Evolutionary conservation across 805 yeast genomes (phyloP), one percentile per base, ranked within the genome.

Genomic region (Myxozyma udenii): DNA sequence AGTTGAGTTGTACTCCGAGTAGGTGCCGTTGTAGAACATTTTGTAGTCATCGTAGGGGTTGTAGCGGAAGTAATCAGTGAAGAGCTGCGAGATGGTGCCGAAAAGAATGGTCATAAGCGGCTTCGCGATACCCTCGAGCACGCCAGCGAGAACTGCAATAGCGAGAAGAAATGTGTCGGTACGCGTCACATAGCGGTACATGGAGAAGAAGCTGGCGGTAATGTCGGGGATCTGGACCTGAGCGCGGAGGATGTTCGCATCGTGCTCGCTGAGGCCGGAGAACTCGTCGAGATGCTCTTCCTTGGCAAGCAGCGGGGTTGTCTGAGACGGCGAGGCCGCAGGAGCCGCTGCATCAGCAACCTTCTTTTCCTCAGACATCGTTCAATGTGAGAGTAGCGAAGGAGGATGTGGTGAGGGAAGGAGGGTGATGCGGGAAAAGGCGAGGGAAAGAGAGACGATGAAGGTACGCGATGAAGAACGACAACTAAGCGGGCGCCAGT

Each of bases 81-180:
- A 70, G 24, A 65, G 62, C 46, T 68, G 65, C 14, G 75, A 64
- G 46, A 72, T 54, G 30, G 58, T 55, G 21, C 76, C 76, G 23
- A 71, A 69, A 9, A 72, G 69, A 41, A 72, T 55, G 14, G 76
- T 70, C 63, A 71, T 71, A 58, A 72, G 62, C 1, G 76, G 76
- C 54, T 70, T 50, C 3, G 71, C 71, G 55, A 39, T 47, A 4
- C 64, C 64, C 35, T 58, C 58, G 23, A 50, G 53, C 14, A 53
- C 38, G 18, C 60, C 50, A 16, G 58, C 70, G 9, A 67, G 53
- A 7, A 66, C 58, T 5, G 69, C 77, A 14, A 73, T 58, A 14
- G 39, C 26, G 25, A 51, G 42, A 18, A 61, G 43, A 18, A 60
- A 28, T 12, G 43, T 42, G 25, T 61, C 64, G 25, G 25, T 5